Conservation (phyloP, 495 filamentous ascomycete genomes). For the Penicillium mononematosum region DNA sequence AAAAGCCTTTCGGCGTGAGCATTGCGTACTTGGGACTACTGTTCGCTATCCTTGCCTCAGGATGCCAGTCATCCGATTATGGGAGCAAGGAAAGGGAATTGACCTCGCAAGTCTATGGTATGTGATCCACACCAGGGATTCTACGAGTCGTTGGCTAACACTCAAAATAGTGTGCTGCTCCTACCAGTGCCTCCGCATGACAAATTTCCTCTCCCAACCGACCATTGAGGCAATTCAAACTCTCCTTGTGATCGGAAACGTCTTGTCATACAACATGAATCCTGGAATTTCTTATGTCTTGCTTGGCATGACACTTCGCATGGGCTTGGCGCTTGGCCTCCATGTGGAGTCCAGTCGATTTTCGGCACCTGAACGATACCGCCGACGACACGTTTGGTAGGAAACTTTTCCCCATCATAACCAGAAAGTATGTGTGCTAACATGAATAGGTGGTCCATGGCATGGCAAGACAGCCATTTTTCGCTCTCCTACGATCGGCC, state of each 20-base stretch:
- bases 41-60: constrained; percentile 76
- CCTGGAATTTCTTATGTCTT: constrained; percentile 61
- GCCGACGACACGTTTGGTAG: constrained; percentile 46
- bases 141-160: neutral
- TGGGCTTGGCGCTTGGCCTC: constrained; percentile 57
- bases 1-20: constrained; percentile 56
- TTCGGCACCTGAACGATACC: constrained; percentile 39
- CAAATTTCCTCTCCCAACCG: constrained; percentile 61
- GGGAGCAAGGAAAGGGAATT: constrained; percentile 58
- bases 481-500: constrained; percentile 60
- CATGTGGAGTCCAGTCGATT: constrained; percentile 53
- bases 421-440: neutral
- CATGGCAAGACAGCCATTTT: constrained; percentile 63
- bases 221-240: constrained; percentile 59
- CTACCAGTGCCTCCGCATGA: constrained; percentile 61
- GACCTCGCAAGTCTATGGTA: constrained; percentile 60
- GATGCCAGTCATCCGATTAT: constrained; percentile 75
- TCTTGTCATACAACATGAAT: constrained; percentile 64
- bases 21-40: constrained; percentile 67
- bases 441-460: constrained; percentile 52
- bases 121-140: constrained; percentile 5
- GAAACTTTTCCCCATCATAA: constrained; percentile 12
- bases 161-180: constrained; percentile 53
- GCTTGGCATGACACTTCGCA: constrained; percentile 57
- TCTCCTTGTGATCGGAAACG: constrained; percentile 57